Evolutionary conservation across 805 yeast genomes (phyloP).

Genomic region (Saccharomycopsis guyanensis): DNA sequence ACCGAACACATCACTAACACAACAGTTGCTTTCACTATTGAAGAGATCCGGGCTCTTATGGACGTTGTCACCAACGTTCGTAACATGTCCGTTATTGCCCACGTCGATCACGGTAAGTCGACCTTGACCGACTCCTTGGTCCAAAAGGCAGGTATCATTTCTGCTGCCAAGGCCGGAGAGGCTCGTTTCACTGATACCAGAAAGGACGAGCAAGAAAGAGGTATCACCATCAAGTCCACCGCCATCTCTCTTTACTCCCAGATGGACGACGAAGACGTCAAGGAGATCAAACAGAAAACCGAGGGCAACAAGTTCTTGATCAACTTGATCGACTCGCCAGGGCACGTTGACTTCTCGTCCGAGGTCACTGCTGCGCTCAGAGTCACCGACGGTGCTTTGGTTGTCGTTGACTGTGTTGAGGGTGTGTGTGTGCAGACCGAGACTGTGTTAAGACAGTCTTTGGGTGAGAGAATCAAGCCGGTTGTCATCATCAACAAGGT

Average conservation of each 20-base stretch:
- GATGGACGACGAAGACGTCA: constrained; percentile 76
- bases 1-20: constrained; percentile 8
- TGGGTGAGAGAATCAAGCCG: constrained; percentile 99
- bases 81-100: constrained; percentile 99
- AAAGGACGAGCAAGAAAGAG: constrained; percentile 99
- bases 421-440: constrained; percentile 99
- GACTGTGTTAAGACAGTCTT: constrained; percentile 97
- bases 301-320: constrained; percentile 92
- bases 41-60: constrained; percentile 93
- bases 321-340: constrained; percentile 99
- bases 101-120: constrained; percentile 99
- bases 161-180: constrained; percentile 99
- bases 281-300: constrained; percentile 81
- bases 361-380: constrained; percentile 99
- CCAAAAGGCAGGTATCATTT: constrained; percentile 98
- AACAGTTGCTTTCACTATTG: constrained; percentile 23
- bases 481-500: constrained; percentile 98
- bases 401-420: constrained; percentile 98
- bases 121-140: constrained; percentile 98
- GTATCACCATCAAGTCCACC: constrained; percentile 98
- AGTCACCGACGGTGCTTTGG: constrained; percentile 99
- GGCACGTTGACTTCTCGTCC: constrained; percentile 99
- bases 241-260: constrained; percentile 94
- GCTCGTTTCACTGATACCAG: constrained; percentile 99
- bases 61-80: constrained; percentile 99